Conservation (phyloP, 495 filamentous ascomycete genomes). For the Penicillium verhagenii region DNA sequence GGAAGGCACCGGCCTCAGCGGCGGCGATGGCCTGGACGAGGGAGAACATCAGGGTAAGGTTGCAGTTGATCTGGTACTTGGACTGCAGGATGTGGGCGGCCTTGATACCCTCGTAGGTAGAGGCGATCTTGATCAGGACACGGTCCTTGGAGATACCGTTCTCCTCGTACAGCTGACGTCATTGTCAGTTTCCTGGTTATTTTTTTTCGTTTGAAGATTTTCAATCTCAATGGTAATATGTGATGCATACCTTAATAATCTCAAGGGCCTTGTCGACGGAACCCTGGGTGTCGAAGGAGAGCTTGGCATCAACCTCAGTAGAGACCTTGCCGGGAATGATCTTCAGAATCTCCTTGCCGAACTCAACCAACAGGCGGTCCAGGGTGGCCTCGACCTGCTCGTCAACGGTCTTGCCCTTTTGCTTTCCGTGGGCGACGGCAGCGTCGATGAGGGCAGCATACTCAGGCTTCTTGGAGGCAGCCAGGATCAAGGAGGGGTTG, state of each 20-base stretch:
- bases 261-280: constrained; percentile 95
- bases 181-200: constrained; percentile 13
- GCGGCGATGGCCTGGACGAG: constrained; percentile 91
- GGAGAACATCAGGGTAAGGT: constrained; percentile 99
- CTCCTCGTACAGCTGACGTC: constrained; percentile 79
- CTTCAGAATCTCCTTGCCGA: constrained; percentile 94
- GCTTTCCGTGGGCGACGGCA: constrained; percentile 83
- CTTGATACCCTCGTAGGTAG: constrained; percentile 90
- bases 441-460: constrained; percentile 90
- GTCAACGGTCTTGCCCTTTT: constrained; percentile 61
- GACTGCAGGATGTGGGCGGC: constrained; percentile 92
- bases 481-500: constrained; percentile 97
- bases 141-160: constrained; percentile 90
- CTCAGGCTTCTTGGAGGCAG: constrained; percentile 95
- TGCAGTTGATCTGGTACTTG: constrained; percentile 93
- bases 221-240: neutral
- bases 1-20: constrained; percentile 94
- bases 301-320: constrained; percentile 94
- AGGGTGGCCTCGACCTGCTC: constrained; percentile 78
- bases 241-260: constrained; percentile 78
- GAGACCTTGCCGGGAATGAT: constrained; percentile 98
- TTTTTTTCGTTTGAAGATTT: neutral
- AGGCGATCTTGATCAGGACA: constrained; percentile 63
- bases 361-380: constrained; percentile 94
- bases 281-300: constrained; percentile 91